Base-by-base conservation (phyloP, 208 protist genomes). In the Leishmania tarentolae region DNA sequence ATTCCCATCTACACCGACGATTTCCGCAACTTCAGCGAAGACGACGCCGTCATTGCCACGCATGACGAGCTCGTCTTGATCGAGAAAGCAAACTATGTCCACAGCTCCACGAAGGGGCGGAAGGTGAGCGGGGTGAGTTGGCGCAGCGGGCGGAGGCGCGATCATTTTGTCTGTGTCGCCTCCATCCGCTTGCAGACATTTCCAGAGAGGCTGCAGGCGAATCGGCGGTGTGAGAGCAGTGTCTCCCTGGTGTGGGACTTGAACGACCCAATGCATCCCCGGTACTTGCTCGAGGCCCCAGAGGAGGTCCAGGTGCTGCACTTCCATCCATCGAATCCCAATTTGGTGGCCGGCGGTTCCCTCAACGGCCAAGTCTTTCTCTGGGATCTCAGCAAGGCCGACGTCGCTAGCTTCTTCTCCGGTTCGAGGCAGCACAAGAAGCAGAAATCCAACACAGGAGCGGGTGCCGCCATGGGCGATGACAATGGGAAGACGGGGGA, bases 301-400 rank as follows among this genome's bases (percentile, higher is more conserved):
- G 84, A 89, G 40, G 96, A 98, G 87, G 93, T 98, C 78, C 93
- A 96, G 79, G 91, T 95, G 17, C 72, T 98, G 31, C 79, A 83
- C n/a, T 98, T 98, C 79, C 96, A 94, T 73, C 96, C 96, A 17
- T 79, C 91, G 0, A 78, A 79, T n/a, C 91, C 94, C 5, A 91
- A 96, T 76, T 81, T 98, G 35, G 86, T 98, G 28, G 95, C 85
- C 2, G 96, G 96, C 70, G 96, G 94, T 4, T 88, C 90, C 11
- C 91, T 97, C 77, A 98, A 98, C 79, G 96, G 96, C 2, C 96
- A 98, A 83, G 87, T 98, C 3, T 96, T 94, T 53, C 82, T 98
- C 7, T 98, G 96, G 95, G 94, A 98, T 71, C 83, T 98, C 37
- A 93, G 85, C 63, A 76, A 88, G 57, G 91, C 86, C 11, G 84